Percentiles rank a stretch among this genome's conserved stretches.
These are phyloP conservation scores for Saccharomycopsis crataegensis DNA, from an alignment of 1,139 yeast species.

Conservation along the genomic window DNA sequence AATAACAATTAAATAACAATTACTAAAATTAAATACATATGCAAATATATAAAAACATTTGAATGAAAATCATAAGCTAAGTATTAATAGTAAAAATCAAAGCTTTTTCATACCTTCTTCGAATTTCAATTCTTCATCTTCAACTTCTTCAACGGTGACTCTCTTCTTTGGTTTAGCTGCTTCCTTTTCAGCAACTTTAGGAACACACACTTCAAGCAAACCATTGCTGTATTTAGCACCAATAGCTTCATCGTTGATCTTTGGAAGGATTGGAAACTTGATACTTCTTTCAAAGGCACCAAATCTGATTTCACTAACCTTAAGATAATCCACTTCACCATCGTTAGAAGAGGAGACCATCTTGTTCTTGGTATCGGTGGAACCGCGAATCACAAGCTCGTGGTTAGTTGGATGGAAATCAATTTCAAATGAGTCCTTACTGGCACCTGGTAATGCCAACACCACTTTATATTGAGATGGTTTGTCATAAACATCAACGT, in stretches of 20 bases:
- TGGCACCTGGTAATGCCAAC: slow-evolving; percentile 48
- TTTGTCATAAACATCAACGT: slow-evolving; percentile 45
- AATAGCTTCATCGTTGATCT: slow-evolving; percentile 43
- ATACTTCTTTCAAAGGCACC: slow-evolving; percentile 49
- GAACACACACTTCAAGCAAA: slow-evolving; percentile 41
- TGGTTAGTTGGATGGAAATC: slow-evolving; percentile 49
- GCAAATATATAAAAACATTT: too few species aligned
- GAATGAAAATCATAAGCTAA: too few species aligned
- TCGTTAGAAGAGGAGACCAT: slow-evolving; percentile 22
- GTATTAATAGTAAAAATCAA: too few species aligned
- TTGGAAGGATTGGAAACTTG: slow-evolving; percentile 44
- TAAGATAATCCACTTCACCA: slow-evolving; percentile 27
- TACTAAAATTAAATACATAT: too few species aligned
- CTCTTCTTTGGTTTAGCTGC: slow-evolving; percentile 33
- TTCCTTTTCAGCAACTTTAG: slow-evolving; percentile 32
- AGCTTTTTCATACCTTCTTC: slow-evolving; percentile 22
- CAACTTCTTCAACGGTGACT: slow-evolving; percentile 34
- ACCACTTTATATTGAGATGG: slow-evolving; percentile 37
- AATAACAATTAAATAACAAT: too few species aligned
- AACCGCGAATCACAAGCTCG: slow-evolving; percentile 42
- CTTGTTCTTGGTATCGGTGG: slow-evolving; percentile 32
- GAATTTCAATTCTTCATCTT: slow-evolving; percentile 33
- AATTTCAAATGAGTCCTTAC: slow-evolving; percentile 41
- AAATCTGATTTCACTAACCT: slow-evolving; percentile 40
- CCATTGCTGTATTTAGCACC: slow-evolving; percentile 47